phyloP scores from a whole-genome alignment of 371 early-diverging fungal genomes.

The Lichtheimia hyalospora region DNA sequence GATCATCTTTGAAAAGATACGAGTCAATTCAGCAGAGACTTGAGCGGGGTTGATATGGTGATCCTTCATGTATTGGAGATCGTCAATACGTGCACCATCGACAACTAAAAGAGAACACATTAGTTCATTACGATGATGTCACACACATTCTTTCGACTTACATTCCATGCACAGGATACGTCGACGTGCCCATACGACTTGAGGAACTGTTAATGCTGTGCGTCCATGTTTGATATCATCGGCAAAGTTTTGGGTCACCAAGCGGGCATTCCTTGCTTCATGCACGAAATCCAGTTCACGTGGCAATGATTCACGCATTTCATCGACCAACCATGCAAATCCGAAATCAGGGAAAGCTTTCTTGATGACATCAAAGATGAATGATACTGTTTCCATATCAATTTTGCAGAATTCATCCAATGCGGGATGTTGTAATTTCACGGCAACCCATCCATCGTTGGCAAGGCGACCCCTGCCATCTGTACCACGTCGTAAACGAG shows the following conservation, averaged over 20 bases:
- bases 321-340: slow-evolving; percentile 88
- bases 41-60: slow-evolving; percentile 71
- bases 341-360: slow-evolving; percentile 87
- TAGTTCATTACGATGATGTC: too few species aligned
- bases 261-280: slow-evolving; percentile 78
- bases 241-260: slow-evolving; percentile 63
- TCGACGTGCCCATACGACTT: slow-evolving; percentile 64
- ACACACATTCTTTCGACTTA: slow-evolving; percentile 30
- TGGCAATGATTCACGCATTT: slow-evolving; percentile 84
- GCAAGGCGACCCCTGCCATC: slow-evolving; percentile 25
- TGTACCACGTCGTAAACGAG: slow-evolving; percentile 40
- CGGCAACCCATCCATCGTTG: slow-evolving; percentile 70
- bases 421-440: slow-evolving; percentile 91
- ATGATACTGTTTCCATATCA: slow-evolving; percentile 78
- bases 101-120: too few species aligned
- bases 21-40: slow-evolving; percentile 75
- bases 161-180: slow-evolving; percentile 81
- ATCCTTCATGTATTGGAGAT: slow-evolving; percentile 65
- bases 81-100: slow-evolving; percentile 76
- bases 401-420: slow-evolving; percentile 73
- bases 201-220: slow-evolving; percentile 62
- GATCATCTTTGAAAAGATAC: slow-evolving; percentile 90
- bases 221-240: slow-evolving; percentile 20
- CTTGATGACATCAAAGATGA: slow-evolving; percentile 63
- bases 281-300: slow-evolving; percentile 84